Evolutionary conservation across 129 eudicot genomes (phyloP), one percentile per base, ranked within the genome.

Genomic region (Flaveria brownii): DNA sequence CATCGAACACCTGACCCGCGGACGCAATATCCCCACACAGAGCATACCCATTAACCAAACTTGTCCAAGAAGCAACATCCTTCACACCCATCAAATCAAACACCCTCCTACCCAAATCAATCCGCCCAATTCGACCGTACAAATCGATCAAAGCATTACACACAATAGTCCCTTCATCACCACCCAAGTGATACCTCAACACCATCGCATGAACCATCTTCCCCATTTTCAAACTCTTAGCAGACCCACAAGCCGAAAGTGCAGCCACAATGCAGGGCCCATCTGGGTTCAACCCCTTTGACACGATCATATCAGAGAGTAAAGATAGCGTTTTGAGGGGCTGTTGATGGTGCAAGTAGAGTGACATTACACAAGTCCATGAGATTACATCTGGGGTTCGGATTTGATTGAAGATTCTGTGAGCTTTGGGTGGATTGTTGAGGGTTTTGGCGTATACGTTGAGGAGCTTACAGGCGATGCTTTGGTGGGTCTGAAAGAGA

Each of bases 21-120:
- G 83, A 22, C 9, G 25, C 85, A 66, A 89, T 59, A 46, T 87
- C 91, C 22, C 83, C 82, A 78, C 79, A 83, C 57, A 79, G 18
- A 2, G 85, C 30, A 78, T 77, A 81, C 18, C 96, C 96, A 64
- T 87, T 85, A 2, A 87, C 70, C 79, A 89, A 83, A 82, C 91
- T 80, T 9, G 91, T 89, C 90, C 91, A 89, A 36, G 87, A 85
- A 59, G 88, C 87, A 50, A 89, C 87, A 79, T 89, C 91, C 70
- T 78, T 87, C 36, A 36, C 76, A 30, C 9, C 70, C 84, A 85
- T 81, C 39, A 46, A 23, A 20, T 75, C 79, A 72, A 89, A 89
- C 71, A 89, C 86, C 28, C 56, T 46, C 36, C 49, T 52, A 22
- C 80, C 91, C 68, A 66, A 54, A 6, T 46, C 64, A 22, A 77